Conservation (phyloP, 2,329 filamentous ascomycete species). For the Aureobasidium melanogenum region DNA sequence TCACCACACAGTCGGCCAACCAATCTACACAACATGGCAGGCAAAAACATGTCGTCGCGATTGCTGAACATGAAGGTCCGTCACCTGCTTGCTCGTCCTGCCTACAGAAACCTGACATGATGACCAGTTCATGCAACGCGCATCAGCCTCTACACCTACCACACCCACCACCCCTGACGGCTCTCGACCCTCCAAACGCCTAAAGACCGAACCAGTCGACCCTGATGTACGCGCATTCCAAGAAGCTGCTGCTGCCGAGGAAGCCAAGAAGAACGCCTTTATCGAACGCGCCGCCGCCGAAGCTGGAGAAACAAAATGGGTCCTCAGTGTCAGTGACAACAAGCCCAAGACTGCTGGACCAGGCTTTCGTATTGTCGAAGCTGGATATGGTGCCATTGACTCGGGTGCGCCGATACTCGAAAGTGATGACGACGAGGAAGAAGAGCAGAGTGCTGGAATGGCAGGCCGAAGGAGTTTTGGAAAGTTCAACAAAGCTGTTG, state of each 20-base stretch:
- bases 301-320: slow-evolving; percentile 66
- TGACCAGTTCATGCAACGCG: slow-evolving; percentile 13
- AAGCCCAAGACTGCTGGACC: slow-evolving; percentile 27
- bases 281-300: slow-evolving; percentile 54
- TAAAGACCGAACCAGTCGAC: slow-evolving; percentile 12
- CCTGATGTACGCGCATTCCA: slow-evolving; percentile 54
- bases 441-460: slow-evolving; percentile 23
- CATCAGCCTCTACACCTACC: slow-evolving; percentile 6
- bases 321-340: slow-evolving; percentile 49
- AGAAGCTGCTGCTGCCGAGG: slow-evolving; percentile 57
- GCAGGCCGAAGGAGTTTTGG: slow-evolving; percentile 43
- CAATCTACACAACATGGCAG: background rate
- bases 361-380: slow-evolving; percentile 50
- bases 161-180: background rate
- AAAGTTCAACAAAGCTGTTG: slow-evolving; percentile 34
- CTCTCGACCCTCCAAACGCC: slow-evolving; percentile 8
- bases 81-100: background rate
- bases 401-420: slow-evolving; percentile 13
- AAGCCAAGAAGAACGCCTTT: slow-evolving; percentile 47
- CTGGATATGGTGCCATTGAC: slow-evolving; percentile 48
- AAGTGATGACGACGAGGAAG: slow-evolving; percentile 23
- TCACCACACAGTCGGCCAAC: background rate
- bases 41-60: slow-evolving; percentile 13
- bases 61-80: slow-evolving; percentile 12
- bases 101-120: background rate